phyloP scores from a whole-genome alignment of 768 basidiomycete species.

The Asterophora lycoperdoides region DNA sequence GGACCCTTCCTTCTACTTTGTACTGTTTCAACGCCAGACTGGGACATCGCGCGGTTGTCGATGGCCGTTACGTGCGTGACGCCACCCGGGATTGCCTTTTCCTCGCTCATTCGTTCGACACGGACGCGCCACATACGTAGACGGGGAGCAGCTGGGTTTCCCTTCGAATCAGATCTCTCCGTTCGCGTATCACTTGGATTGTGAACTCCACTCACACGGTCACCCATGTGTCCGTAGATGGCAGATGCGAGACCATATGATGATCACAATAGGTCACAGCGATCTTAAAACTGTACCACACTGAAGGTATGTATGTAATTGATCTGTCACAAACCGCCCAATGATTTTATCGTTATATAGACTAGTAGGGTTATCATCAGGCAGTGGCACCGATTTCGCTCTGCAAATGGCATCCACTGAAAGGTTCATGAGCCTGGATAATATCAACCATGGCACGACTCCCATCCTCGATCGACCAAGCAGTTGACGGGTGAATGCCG shows the following conservation, averaged over 20 bases:
- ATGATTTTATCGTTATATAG: slow-evolving; percentile 13
- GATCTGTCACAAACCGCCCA: slow-evolving; percentile 18
- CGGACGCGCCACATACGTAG: slow-evolving; percentile 28
- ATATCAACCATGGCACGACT: slow-evolving; percentile 9
- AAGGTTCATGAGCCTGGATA: slow-evolving; percentile 3
- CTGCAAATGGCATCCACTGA: not conserved
- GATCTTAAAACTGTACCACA: slow-evolving; percentile 12
- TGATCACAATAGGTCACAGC: slow-evolving; percentile 13
- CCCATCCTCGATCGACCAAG: slow-evolving; percentile 14
- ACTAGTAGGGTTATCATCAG: slow-evolving; percentile 8
- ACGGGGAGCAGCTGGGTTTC: slow-evolving; percentile 10
- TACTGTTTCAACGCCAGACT: slow-evolving; percentile 24
- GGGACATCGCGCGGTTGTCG: slow-evolving; percentile 27
- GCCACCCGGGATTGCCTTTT: slow-evolving; percentile 38
- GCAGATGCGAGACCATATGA: slow-evolving; percentile 22
- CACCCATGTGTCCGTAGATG: slow-evolving; percentile 18
- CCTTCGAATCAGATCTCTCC: slow-evolving; percentile 27
- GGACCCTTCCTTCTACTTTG: slow-evolving; percentile 26
- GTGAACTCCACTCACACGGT: slow-evolving; percentile 17
- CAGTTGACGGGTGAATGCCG: slow-evolving; percentile 15
- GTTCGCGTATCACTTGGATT: slow-evolving; percentile 20
- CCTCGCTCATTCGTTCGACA: slow-evolving; percentile 20
- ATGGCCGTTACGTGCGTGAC: slow-evolving; percentile 36
- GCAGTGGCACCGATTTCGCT: not conserved
- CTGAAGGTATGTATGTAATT: slow-evolving; percentile 11